phyloP scores from a whole-genome alignment of 495 filamentous ascomycete species.

The Parmelia sp. region DNA sequence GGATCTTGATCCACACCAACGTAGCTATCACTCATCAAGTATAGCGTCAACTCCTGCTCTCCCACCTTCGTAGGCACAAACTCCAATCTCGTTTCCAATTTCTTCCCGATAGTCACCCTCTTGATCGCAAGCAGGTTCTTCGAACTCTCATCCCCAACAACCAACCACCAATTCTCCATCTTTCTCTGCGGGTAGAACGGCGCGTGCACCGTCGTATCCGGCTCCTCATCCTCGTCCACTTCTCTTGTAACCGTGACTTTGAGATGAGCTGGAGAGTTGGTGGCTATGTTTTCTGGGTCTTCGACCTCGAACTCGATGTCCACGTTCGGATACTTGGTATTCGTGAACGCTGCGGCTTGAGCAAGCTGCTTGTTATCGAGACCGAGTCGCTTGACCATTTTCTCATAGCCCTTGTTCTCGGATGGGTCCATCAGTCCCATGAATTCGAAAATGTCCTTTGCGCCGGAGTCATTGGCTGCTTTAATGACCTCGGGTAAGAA shows the following conservation, averaged over 20 bases:
- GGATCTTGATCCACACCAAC: conserved; percentile 96
- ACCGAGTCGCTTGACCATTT: conserved; percentile 67
- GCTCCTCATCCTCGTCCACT: conserved; percentile 65
- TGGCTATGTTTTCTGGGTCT: conserved; percentile 69
- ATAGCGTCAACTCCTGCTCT: conserved; percentile 81
- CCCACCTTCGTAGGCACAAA: conserved; percentile 75
- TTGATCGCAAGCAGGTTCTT: conserved; percentile 89
- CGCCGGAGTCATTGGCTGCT: conserved; percentile 69
- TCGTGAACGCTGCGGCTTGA: conserved; percentile 93
- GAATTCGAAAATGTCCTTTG: conserved; percentile 93
- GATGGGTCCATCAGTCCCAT: conserved; percentile 97
- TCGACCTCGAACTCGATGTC: conserved; percentile 83
- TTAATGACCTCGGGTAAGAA: conserved; percentile 81
- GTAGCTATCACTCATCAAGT: conserved; percentile 96
- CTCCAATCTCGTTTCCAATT: conserved; percentile 73
- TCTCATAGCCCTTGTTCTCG: conserved; percentile 72
- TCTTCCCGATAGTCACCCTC: conserved; percentile 76
- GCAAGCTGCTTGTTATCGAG: conserved; percentile 76
- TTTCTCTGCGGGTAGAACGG: conserved; percentile 91
- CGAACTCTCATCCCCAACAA: conserved; percentile 80
- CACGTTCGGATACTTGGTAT: conserved; percentile 89
- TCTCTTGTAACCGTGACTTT: conserved; percentile 84
- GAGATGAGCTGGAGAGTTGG: conserved; percentile 75
- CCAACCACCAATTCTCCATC: conserved; percentile 97
- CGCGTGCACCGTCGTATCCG: conserved; percentile 82